Conservation (phyloP, 2,329 filamentous ascomycete species). For the Penicillium sp. region DNA sequence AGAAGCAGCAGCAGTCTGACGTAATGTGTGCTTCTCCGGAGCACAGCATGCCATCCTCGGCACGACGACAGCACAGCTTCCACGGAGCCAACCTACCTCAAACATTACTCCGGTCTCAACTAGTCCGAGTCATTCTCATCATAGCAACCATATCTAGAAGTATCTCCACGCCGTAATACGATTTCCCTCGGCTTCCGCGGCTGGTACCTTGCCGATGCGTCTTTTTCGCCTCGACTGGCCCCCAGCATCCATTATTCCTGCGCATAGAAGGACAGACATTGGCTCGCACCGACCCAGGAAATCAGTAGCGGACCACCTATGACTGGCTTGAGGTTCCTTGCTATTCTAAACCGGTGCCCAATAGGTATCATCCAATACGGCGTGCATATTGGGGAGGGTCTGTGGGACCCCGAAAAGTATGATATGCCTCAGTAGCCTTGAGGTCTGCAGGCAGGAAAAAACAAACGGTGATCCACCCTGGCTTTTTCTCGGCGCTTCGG, state of each 20-base stretch:
- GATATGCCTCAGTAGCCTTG: constrained; percentile 23
- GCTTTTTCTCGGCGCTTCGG: constrained; percentile 9
- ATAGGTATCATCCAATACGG: constrained; percentile 11
- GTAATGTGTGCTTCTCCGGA: constrained; percentile 9
- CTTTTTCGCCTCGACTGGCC: neutral
- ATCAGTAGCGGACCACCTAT: constrained; percentile 4
- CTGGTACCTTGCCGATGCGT: constrained; percentile 13
- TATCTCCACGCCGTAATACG: neutral
- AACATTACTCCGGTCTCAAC: neutral
- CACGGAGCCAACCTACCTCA: no score
- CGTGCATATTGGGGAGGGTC: constrained; percentile 19
- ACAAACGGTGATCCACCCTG: constrained; percentile 21
- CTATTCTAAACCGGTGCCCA: constrained; percentile 4
- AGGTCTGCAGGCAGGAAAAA: constrained; percentile 16
- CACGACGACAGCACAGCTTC: no score
- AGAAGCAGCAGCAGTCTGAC: constrained; percentile 3
- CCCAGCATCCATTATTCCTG: constrained; percentile 9
- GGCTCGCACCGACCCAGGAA: neutral
- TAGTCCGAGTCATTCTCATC: neutral
- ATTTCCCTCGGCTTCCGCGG: constrained; percentile 18
- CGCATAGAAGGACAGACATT: neutral
- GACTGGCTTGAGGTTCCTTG: neutral
- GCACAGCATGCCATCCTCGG: neutral
- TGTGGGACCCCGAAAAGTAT: constrained; percentile 18
- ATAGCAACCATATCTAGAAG: constrained; percentile 3